phyloP scores from a whole-genome alignment of 495 filamentous ascomycete genomes.

The Xylaria sp. region DNA sequence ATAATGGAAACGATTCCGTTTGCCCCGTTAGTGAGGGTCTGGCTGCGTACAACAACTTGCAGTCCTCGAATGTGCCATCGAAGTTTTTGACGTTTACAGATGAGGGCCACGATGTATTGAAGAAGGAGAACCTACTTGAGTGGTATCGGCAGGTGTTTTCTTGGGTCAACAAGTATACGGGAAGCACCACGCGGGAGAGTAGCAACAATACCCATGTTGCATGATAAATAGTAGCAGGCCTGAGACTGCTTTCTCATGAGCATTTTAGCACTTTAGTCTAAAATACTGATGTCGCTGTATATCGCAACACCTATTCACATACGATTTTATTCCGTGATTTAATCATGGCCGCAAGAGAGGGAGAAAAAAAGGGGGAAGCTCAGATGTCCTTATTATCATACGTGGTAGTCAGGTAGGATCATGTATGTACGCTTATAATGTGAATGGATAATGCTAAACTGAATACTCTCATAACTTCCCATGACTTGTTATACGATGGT shows the following conservation, averaged over 20 bases:
- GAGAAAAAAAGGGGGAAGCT: background rate
- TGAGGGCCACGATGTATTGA: constrained; percentile 67
- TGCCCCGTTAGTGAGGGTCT: constrained; percentile 72
- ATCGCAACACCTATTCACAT: too few species aligned
- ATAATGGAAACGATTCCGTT: constrained; percentile 75
- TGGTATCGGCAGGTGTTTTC: constrained; percentile 74
- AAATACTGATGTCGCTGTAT: too few species aligned
- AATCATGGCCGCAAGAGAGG: background rate
- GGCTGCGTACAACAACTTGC: constrained; percentile 76
- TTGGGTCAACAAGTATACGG: constrained; percentile 57
- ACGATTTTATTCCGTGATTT: too few species aligned
- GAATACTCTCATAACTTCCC: background rate
- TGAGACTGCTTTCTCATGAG: background rate
- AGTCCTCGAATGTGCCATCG: constrained; percentile 64
- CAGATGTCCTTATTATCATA: too few species aligned
- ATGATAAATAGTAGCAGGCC: background rate
- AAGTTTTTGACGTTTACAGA: constrained; percentile 63
- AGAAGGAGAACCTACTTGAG: constrained; percentile 70
- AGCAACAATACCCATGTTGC: background rate
- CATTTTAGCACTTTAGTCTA: background rate
- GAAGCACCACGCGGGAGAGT: background rate
- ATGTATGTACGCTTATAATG: background rate
- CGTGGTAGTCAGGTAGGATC: too few species aligned
- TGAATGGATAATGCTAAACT: background rate
- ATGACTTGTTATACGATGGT: background rate